Percentiles rank a stretch among this genome's conserved stretches.
These are phyloP conservation scores for Neonectria ditissima DNA, from an alignment of 2,329 filamentous ascomycete species.

Conservation along the genomic window DNA sequence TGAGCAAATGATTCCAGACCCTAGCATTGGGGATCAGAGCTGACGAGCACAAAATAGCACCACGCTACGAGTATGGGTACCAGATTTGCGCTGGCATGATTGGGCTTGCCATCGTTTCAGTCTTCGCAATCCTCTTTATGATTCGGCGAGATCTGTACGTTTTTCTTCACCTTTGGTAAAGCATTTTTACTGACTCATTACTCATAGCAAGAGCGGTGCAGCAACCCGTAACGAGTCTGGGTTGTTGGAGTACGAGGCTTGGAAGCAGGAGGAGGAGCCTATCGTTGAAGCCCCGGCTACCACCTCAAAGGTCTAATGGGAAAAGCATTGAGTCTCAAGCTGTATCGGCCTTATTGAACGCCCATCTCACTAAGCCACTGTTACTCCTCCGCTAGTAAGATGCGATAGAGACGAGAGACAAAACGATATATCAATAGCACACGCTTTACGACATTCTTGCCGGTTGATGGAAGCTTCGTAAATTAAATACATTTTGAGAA, in stretches of 20 bases:
- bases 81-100: constrained; percentile 25
- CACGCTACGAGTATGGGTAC: constrained; percentile 26
- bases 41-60: background rate
- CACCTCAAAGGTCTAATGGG: background rate
- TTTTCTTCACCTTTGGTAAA: background rate
- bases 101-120: constrained; percentile 20
- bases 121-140: constrained; percentile 17
- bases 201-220: constrained; percentile 14
- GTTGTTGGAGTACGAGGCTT: constrained; percentile 28
- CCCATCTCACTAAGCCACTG: background rate
- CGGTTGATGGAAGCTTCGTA: background rate
- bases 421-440: too few relatives aligned
- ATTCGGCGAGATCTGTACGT: constrained; percentile 26
- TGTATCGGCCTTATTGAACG: background rate
- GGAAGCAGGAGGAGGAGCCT: constrained; percentile 3
- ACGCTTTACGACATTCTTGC: background rate
- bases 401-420: background rate
- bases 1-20: background rate
- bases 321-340: background rate
- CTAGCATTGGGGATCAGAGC: background rate
- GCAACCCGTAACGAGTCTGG: constrained; percentile 22
- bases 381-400: background rate
- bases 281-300: background rate
- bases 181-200: background rate
- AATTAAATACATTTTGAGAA: background rate